Conservation (phyloP, 371 early-diverging fungal species). For the Modicella reniformis region DNA sequence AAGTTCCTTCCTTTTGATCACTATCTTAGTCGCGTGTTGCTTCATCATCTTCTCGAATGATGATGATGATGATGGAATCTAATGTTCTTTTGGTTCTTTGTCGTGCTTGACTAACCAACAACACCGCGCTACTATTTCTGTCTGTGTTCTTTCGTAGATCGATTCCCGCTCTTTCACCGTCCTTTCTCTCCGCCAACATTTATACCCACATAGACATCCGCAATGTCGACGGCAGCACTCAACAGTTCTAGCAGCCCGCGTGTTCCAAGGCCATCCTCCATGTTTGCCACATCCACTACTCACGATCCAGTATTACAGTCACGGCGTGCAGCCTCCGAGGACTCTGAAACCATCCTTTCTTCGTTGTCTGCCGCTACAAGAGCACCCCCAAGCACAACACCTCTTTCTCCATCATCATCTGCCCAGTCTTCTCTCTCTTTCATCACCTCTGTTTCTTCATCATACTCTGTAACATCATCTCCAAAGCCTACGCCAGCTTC, state of each 20-base stretch:
- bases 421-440: constrained; percentile 32
- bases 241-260: constrained; percentile 20
- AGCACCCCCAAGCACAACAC: constrained; percentile 6
- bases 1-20: not conserved
- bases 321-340: constrained; percentile 38
- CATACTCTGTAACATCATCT: constrained; percentile 12
- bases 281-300: constrained; percentile 5
- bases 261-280: constrained; percentile 25
- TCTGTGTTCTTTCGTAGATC: too few species aligned
- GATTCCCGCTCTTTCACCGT: too few species aligned
- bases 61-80: too few species aligned
- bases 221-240: constrained; percentile 6
- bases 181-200: not conserved
- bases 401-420: constrained; percentile 29
- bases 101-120: too few species aligned
- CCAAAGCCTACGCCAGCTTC: not conserved
- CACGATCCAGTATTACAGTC: constrained; percentile 18
- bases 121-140: too few species aligned
- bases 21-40: not conserved
- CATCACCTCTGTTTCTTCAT: constrained; percentile 18
- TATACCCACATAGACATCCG: constrained; percentile 13
- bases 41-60: too few species aligned
- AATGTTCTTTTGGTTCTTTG: too few species aligned
- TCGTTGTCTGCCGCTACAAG: constrained; percentile 5
- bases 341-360: constrained; percentile 11